A percentile compares a stretch with the other conserved stretches of the same genome.
These are phyloP conservation scores for Somion occarium DNA, from an alignment of 1,284 basidiomycete genomes.

Conservation along the genomic window DNA sequence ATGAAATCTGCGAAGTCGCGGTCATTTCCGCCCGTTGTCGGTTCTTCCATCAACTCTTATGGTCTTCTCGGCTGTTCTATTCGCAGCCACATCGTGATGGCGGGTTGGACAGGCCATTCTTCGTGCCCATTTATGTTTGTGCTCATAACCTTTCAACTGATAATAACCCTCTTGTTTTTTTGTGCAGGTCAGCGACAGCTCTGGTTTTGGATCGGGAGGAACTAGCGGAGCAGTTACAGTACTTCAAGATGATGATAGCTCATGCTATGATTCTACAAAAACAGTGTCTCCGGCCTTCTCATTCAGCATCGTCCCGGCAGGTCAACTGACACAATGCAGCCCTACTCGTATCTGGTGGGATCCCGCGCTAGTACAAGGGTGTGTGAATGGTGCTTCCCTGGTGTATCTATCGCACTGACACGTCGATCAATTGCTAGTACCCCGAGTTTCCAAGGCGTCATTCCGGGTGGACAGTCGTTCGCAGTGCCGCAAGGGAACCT, in stretches of 20 bases:
- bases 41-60: no score
- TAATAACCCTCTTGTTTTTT: no score
- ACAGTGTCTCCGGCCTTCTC: conserved; percentile 50
- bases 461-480: conserved; percentile 76
- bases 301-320: conserved; percentile 55
- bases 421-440: conserved; percentile 34
- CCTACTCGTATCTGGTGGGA: conserved; percentile 63
- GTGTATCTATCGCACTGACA: neutral
- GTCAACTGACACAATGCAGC: conserved; percentile 58
- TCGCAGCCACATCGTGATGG: no score
- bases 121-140: no score
- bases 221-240: conserved; percentile 64
- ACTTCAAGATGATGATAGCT: conserved; percentile 41
- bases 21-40: no score
- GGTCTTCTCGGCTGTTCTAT: no score
- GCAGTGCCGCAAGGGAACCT: conserved; percentile 45
- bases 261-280: conserved; percentile 52
- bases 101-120: no score
- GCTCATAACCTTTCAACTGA: no score
- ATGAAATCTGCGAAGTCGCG: no score
- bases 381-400: conserved; percentile 15
- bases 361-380: conserved; percentile 49
- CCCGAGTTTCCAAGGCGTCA: conserved; percentile 62
- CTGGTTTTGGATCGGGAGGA: conserved; percentile 69
- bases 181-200: conserved; percentile 61